Evolutionary conservation across 192 early-diverging fungal species (phyloP).

Genomic region (Radiomyces spectabilis): DNA sequence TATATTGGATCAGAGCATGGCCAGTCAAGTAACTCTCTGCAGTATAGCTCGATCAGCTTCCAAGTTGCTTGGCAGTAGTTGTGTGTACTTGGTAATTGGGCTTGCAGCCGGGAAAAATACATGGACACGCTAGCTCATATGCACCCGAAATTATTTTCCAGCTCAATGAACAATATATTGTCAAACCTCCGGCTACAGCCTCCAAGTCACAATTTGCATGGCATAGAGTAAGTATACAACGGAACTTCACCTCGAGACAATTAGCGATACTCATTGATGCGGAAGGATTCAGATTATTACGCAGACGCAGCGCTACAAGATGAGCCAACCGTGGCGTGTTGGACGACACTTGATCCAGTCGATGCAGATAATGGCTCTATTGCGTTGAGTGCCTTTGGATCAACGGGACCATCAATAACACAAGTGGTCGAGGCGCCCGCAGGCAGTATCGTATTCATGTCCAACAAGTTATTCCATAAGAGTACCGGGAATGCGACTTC

Average conservation of each 20-base stretch:
- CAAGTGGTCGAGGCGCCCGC: conserved; percentile 5
- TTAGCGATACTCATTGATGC: not conserved
- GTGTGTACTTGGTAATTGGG: conserved; percentile 17
- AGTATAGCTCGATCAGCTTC: conserved; percentile 6
- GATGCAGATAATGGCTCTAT: conserved; percentile 10
- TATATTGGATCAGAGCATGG: conserved; percentile 9
- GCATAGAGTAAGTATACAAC: conserved; percentile 20
- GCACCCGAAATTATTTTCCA: no score
- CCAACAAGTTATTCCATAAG: conserved; percentile 12
- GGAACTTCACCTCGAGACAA: not conserved
- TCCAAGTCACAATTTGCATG: conserved; percentile 19
- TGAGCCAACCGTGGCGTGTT: conserved; percentile 18
- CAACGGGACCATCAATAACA: not conserved
- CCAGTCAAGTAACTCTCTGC: no score
- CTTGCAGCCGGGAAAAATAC: no score
- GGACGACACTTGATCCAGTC: conserved; percentile 27
- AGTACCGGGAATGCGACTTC: conserved; percentile 22
- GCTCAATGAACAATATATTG: conserved; percentile 35
- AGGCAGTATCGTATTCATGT: conserved; percentile 25
- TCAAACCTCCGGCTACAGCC: conserved; percentile 24
- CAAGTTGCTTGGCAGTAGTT: not conserved
- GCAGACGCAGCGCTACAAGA: not conserved
- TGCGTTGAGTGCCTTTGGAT: not conserved
- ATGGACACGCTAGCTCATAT: no score
- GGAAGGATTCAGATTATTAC: conserved; percentile 28